Percentiles rank a stretch among this genome's conserved stretches.
Evolutionary conservation across 768 basidiomycete genomes (phyloP).

Genomic region (Austroboletus eburneus): DNA sequence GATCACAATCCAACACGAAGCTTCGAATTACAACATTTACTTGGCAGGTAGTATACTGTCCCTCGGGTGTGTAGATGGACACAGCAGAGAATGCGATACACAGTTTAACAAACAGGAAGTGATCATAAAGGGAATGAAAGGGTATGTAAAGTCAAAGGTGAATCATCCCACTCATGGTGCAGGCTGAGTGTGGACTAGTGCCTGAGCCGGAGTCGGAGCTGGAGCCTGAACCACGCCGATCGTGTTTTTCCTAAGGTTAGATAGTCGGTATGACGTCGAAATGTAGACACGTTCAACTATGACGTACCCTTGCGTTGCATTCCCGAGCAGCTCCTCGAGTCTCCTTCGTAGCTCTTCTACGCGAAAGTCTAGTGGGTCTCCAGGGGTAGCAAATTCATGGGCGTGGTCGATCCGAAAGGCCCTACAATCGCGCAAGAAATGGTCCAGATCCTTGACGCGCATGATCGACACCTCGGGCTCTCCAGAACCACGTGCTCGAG

Average conservation of each 20-base stretch:
- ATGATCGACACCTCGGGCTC: conserved; percentile 64
- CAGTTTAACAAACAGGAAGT: too few species aligned
- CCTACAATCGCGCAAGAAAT: conserved; percentile 59
- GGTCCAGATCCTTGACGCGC: conserved; percentile 57
- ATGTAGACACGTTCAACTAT: background rate
- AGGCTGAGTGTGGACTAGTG: too few species aligned
- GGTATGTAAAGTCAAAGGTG: too few species aligned
- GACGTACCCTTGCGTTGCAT: conserved; percentile 19
- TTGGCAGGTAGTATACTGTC: too few species aligned
- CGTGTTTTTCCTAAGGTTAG: conserved; percentile 16
- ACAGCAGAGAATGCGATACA: too few species aligned
- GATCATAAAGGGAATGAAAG: too few species aligned
- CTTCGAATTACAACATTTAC: too few species aligned
- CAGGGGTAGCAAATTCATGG: conserved; percentile 22
- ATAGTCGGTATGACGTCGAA: background rate
- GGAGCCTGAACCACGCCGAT: too few species aligned
- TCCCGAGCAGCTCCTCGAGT: conserved; percentile 30
- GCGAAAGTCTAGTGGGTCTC: conserved; percentile 7
- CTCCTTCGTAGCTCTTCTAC: conserved; percentile 15
- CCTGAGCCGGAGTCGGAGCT: too few species aligned
- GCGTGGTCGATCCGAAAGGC: conserved; percentile 59
- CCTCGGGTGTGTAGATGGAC: too few species aligned
- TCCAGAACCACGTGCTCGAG: conserved; percentile 61
- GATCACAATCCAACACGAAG: too few species aligned
- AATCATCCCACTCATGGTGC: too few species aligned